These are phyloP conservation scores for Pistacia atlantica DNA, from an alignment of 345 rosid genomes.

Conservation along the genomic window DNA sequence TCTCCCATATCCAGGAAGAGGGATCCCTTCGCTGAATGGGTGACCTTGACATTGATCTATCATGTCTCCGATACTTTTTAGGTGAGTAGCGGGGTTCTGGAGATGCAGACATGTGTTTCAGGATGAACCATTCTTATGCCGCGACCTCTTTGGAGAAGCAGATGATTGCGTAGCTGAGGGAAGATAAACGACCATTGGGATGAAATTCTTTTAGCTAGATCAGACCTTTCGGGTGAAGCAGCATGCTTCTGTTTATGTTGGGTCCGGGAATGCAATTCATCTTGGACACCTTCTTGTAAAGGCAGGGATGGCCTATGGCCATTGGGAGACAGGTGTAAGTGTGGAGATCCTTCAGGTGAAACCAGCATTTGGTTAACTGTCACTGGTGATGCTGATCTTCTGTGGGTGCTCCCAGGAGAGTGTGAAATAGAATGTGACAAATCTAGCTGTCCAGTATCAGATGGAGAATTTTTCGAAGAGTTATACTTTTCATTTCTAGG, in stretches of 20 bases:
- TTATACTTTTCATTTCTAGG: background rate
- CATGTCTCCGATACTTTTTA: conserved; percentile 2
- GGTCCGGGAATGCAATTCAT: background rate
- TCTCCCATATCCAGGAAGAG: conserved; percentile 22
- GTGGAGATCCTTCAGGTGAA: conserved; percentile 13
- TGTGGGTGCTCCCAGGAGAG: background rate
- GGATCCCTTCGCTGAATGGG: conserved; percentile 19
- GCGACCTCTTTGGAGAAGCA: conserved; percentile 7
- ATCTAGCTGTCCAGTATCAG: conserved; percentile 8
- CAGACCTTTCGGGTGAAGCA: conserved; percentile 23
- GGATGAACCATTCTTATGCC: conserved; percentile 20
- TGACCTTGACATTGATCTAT: conserved; percentile 22
- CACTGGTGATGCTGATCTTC: background rate
- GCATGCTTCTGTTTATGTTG: conserved; percentile 1
- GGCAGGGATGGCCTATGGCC: conserved; percentile 1
- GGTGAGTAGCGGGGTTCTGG: conserved; percentile 19
- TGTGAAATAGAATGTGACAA: conserved; percentile 10
- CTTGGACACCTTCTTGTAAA: conserved; percentile 7
- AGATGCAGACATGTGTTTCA: conserved; percentile 3
- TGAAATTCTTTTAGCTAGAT: conserved; percentile 6
- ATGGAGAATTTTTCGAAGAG: conserved; percentile 6
- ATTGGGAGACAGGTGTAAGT: background rate
- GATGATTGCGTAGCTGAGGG: background rate
- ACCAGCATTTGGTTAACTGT: background rate
- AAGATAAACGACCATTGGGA: conserved; percentile 4